Conservation (phyloP, 2,329 filamentous ascomycete genomes). For the Beauveria bassiana region DNA sequence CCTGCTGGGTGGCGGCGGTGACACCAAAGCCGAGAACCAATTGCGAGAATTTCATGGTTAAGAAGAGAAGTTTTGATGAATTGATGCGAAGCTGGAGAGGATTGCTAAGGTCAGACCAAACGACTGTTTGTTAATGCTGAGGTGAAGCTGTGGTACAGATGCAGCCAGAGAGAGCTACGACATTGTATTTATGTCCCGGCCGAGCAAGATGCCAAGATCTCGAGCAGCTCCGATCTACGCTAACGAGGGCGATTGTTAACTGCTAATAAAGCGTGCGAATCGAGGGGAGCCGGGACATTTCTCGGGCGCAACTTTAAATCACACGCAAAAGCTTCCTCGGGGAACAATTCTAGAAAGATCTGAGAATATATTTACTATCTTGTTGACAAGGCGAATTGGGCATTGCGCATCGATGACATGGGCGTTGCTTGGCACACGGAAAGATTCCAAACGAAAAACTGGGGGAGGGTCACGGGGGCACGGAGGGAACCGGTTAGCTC, state of each 20-base stretch:
- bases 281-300: background rate
- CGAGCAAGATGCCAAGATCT: background rate
- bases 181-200: no score
- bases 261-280: background rate
- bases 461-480: no score
- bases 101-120: no score
- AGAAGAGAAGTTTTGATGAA: background rate
- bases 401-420: no score
- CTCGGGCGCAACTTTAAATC: no score
- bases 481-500: no score
- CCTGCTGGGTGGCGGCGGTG: background rate
- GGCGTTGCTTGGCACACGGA: no score
- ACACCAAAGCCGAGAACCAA: background rate
- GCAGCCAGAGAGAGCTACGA: background rate
- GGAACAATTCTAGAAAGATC: no score
- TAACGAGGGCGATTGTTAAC: background rate
- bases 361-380: background rate
- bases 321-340: no score
- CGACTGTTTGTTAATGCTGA: background rate
- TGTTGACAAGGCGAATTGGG: background rate
- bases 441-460: no score
- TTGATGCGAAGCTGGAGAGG: background rate
- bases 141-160: background rate
- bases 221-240: background rate
- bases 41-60: conserved; percentile 3